These are phyloP conservation scores for Alternaria angustiovoidea DNA, from an alignment of 2,329 filamentous ascomycete genomes.

Conservation along the genomic window DNA sequence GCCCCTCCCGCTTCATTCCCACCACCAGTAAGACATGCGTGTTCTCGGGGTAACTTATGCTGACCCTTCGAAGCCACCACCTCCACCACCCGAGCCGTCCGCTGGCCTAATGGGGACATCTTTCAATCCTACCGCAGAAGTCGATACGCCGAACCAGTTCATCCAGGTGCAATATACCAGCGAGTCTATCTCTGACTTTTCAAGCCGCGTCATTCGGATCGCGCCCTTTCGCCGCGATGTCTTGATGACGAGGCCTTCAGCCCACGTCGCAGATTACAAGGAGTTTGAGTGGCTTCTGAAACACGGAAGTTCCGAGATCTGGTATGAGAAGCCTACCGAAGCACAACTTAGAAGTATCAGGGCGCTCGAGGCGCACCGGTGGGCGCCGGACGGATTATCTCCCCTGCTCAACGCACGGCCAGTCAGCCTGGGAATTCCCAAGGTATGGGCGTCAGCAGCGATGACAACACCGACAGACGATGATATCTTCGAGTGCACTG, in stretches of 20 bases:
- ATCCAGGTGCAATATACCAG: constrained; percentile 33
- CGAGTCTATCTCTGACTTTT: constrained; percentile 20
- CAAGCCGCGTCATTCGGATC: constrained; percentile 29
- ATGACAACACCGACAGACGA: constrained; percentile 41
- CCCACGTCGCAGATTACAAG: constrained; percentile 35
- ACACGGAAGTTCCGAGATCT: constrained; percentile 33
- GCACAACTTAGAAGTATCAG: constrained; percentile 22
- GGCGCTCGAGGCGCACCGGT: constrained; percentile 4
- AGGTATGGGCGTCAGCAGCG: constrained; percentile 41
- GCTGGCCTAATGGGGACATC: not conserved
- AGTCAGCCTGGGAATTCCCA: constrained; percentile 31
- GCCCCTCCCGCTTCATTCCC: constrained; percentile 22
- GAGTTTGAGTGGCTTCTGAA: constrained; percentile 42
- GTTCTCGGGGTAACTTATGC: not conserved
- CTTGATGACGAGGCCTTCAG: constrained; percentile 32
- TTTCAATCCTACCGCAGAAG: constrained; percentile 11
- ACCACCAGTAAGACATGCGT: not conserved
- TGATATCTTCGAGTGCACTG: constrained; percentile 36
- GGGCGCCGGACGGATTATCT: constrained; percentile 21
- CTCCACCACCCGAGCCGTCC: constrained; percentile 21
- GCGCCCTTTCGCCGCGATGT: constrained; percentile 37
- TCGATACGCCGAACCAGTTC: constrained; percentile 25
- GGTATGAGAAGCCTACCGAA: constrained; percentile 41
- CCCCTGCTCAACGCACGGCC: constrained; percentile 26
- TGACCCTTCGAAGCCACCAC: constrained; percentile 10